Evolutionary conservation across 345 rosid genomes (phyloP), one percentile per base, ranked within the genome.

Genomic region (Camelina laxa): DNA sequence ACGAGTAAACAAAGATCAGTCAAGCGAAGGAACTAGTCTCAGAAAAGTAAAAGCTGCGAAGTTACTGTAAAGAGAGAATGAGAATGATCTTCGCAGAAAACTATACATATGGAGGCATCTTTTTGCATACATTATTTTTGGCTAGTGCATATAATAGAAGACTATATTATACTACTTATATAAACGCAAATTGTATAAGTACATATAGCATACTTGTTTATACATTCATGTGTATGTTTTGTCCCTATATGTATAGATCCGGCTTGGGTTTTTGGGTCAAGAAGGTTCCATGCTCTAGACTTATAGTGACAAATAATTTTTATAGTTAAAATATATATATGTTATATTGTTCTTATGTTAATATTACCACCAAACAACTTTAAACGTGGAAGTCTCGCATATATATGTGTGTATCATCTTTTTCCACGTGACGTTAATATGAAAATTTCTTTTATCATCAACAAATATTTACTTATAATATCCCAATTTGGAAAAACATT

Each of bases 31-130:
- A 58, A 54, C 17, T 72, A 15, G 55, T 55, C 17, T 20, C 58
- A 45, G 17, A 38, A 77, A 77, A 77, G 73, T 72, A 65, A 77
- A 77, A 77, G 81, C 77, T 77, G 63, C 55, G 20, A 50, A 44
- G 38, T 65, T 65, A 41, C 62, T 57, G 49, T 72, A 48, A 72
- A 65, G 67, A 77, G 41, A 65, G 68, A 27, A 27, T 27, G 30
- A 33, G 36, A 77, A 77, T 65, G 77, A 62, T 77, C 71, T 76
- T 63, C 62, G 41, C 73, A 60, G 57, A 65, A 65, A 50, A 58
- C 68, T 60, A 65, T 71, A 49, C 68, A 77, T 27, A 27, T 65
- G 47, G 60, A 53, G 16, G 66, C 54, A 70, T 63, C 53, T 70
- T 55, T 41, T 51, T 19, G 51, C 35, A 75, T 60, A 22, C 14